phyloP scores from a whole-genome alignment of 306 rosid species.

The Vicia sativa region DNA sequence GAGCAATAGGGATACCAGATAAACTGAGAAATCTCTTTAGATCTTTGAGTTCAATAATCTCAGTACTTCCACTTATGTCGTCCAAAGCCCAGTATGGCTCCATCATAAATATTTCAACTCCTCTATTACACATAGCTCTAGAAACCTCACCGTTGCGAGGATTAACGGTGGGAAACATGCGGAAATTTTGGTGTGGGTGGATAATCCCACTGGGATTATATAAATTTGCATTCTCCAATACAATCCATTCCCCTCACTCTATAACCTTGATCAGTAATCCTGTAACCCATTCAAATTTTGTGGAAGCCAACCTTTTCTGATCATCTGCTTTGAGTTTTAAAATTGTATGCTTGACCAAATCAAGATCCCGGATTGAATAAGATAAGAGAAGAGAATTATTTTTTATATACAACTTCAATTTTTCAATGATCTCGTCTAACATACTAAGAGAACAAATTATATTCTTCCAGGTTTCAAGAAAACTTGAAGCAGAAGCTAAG shows the following conservation, averaged over 20 bases:
- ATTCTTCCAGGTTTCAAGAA: slow-evolving; percentile 53
- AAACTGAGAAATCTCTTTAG: slow-evolving; percentile 65
- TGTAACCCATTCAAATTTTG: slow-evolving; percentile 88
- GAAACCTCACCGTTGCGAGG: slow-evolving; percentile 89
- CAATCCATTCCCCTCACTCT: slow-evolving; percentile 93
- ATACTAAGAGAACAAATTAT: slow-evolving; percentile 51
- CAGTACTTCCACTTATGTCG: slow-evolving; percentile 39
- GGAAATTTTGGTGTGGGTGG: slow-evolving; percentile 82
- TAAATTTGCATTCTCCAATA: slow-evolving; percentile 90
- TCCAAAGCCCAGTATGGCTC: slow-evolving; percentile 73
- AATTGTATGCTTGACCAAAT: slow-evolving; percentile 52
- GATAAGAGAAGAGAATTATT: slow-evolving; percentile 43
- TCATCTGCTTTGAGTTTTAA: slow-evolving; percentile 62
- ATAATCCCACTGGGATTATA: slow-evolving; percentile 90
- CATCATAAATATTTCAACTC: slow-evolving; percentile 91
- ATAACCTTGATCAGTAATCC: slow-evolving; percentile 81
- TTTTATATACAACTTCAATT: slow-evolving; percentile 51
- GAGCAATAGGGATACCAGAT: slow-evolving; percentile 67
- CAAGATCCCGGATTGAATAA: slow-evolving; percentile 57
- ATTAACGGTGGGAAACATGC: slow-evolving; percentile 86
- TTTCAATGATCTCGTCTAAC: slow-evolving; percentile 60
- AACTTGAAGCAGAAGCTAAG: slow-evolving; percentile 44
- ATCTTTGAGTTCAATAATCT: slow-evolving; percentile 58
- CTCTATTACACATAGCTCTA: slow-evolving; percentile 97
- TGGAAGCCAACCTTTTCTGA: slow-evolving; percentile 52